Base-by-base conservation (phyloP, 2,329 filamentous ascomycete genomes). In the Eurotiales sp. region DNA sequence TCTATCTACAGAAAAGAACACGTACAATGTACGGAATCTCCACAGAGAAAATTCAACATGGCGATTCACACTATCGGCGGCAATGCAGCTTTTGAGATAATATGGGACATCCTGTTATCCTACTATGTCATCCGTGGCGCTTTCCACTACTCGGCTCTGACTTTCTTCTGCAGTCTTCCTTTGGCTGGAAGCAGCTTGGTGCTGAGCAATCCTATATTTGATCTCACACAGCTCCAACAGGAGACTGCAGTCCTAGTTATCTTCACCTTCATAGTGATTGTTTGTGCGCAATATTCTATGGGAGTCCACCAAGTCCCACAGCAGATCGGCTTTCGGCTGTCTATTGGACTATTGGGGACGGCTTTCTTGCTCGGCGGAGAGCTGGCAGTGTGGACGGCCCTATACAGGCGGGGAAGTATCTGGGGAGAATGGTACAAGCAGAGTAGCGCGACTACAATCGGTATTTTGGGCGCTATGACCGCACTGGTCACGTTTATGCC, bases 131-230 rank as follows among this genome's bases (percentile, higher is more conserved):
- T 44, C 14, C 23, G 41, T n/a, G 15, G 23, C 22, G 41, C 41
- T 15, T n/a, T 44, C 41, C 23, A 44, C 27, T 44, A 44, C 41
- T 44, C 23, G 1, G 3, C 8, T 7, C 27, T 44, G 3, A 44
- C 27, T 23, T 29, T 44, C 41, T n/a, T 44, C 41, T 29, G 41
- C 27, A 44, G 41, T 44, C 41, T 44, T 15, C 41, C 41, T 15
- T 17, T 44, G 14, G 27, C 41, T 29, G 41, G 41, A 15, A 30
- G 23, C 14, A 44, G 23, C 41, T 17, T 30, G 2, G 15, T 44
- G 7, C 30, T 44, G 27, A 30, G 6, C 23, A 29, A 44, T 17
- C 23, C 22, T 19, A 19, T 15, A 25, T 29, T 43, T 3, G 40
- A 43, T 11, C 14, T 44, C 3, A 29, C 41, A 10, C 41, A 44